These are phyloP conservation scores for Thelonectria olida DNA, from an alignment of 2,329 filamentous ascomycete genomes.

Conservation along the genomic window DNA sequence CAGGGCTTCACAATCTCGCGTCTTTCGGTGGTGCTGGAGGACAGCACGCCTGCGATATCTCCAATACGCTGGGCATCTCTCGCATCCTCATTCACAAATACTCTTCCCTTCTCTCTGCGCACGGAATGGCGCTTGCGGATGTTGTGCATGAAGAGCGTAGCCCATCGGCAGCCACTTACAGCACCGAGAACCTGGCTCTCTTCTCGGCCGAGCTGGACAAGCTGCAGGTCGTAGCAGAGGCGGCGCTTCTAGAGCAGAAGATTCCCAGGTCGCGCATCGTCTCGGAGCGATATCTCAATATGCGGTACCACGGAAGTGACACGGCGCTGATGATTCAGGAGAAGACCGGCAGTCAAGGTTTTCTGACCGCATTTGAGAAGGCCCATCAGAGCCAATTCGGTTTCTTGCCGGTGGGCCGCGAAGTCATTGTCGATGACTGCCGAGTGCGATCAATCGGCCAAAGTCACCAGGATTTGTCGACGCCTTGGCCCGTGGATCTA, in stretches of 20 bases:
- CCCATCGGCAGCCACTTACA: constrained; percentile 67
- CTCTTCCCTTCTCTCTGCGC: constrained; percentile 86
- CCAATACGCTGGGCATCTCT: constrained; percentile 80
- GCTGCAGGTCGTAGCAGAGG: constrained; percentile 75
- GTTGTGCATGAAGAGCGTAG: constrained; percentile 88
- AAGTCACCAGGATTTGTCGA: constrained; percentile 80
- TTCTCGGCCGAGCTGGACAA: constrained; percentile 78
- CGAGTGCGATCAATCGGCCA: constrained; percentile 87
- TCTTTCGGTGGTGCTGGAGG: constrained; percentile 92
- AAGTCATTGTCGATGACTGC: constrained; percentile 90
- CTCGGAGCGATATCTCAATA: constrained; percentile 91
- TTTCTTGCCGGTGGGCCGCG: constrained; percentile 81
- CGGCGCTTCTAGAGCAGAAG: constrained; percentile 76
- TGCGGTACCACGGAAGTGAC: constrained; percentile 89
- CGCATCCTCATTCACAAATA: constrained; percentile 88
- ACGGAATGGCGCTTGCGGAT: constrained; percentile 90
- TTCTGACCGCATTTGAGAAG: constrained; percentile 81
- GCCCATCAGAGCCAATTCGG: constrained; percentile 93
- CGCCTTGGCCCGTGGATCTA: constrained; percentile 82
- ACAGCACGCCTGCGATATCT: constrained; percentile 88
- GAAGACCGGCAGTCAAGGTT: constrained; percentile 75
- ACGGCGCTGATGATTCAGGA: constrained; percentile 88
- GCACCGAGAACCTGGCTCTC: constrained; percentile 64
- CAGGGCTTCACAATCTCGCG: constrained; percentile 83
- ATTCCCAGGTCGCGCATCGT: constrained; percentile 77